A percentile compares a stretch with the other conserved stretches of the same genome.
phyloP scores from a whole-genome alignment of 805 yeast species.

The Kurtzmaniella fragi region DNA sequence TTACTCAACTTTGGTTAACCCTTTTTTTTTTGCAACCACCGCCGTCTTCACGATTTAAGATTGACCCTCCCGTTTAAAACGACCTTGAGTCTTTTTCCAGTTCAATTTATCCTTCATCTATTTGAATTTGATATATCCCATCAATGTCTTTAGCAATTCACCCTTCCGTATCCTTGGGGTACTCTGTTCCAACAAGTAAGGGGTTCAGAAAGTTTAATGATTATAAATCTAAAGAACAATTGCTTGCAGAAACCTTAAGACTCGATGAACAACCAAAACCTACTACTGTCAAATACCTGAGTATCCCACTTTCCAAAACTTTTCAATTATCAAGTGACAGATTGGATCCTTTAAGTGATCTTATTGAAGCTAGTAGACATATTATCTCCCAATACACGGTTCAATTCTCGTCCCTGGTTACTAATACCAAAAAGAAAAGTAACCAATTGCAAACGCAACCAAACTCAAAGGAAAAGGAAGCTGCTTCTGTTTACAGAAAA shows the following conservation, averaged over 20 bases:
- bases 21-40: too few species aligned
- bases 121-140: too few species aligned
- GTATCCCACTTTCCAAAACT: slow-evolving; percentile 6
- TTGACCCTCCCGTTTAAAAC: too few species aligned
- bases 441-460: background rate
- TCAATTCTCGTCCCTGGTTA: slow-evolving; percentile 8
- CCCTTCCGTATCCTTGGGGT: background rate
- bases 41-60: too few species aligned
- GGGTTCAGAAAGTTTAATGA: background rate
- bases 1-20: too few species aligned
- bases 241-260: slow-evolving; percentile 9
- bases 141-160: too few species aligned
- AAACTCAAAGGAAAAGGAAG: background rate
- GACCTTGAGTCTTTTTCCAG: too few species aligned
- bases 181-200: background rate
- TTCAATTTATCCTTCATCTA: too few species aligned
- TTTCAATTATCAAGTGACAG: background rate
- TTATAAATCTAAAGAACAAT: slow-evolving; percentile 7
- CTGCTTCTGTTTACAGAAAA: background rate
- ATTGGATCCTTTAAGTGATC: slow-evolving; percentile 14
- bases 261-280: slow-evolving; percentile 11
- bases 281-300: slow-evolving; percentile 3
- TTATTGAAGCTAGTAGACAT: slow-evolving; percentile 13
- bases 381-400: slow-evolving; percentile 8
- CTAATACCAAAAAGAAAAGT: background rate